Base-by-base conservation (phyloP, 768 basidiomycete genomes). In the Pulveroboletus sp. region DNA sequence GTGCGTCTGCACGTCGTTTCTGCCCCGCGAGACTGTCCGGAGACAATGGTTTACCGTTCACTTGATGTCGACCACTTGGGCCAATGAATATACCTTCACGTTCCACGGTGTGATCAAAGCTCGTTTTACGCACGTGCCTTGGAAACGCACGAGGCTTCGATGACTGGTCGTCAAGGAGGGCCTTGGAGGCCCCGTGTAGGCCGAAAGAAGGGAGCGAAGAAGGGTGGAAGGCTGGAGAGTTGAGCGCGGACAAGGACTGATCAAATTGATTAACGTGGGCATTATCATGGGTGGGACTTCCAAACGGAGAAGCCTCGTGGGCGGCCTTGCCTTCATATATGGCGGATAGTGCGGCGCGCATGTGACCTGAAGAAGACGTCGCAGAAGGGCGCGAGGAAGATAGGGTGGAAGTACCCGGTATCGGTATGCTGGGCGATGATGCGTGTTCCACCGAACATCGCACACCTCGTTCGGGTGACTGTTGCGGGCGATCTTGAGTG, bases 51-150 rank as follows among this genome's bases (percentile, higher is more conserved):
- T 83, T 85, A 32, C 86, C 86, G 63, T 90, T 86, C 55, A 89
- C 83, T 66, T 89, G 86, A 70, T 91, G 88, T 43, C 88, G 76
- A 49, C 85, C 85, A 57, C 77, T 77, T 43, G 81, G 68, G 37
- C 78, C 80, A 28, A 73, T 62, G 51, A 82, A 71, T 47, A 84
- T 76, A 33, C 77, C 80, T 53, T 85, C 82, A 56, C 79, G 80
- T 33, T 79, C 77, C 36, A 94, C 85, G 4, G 93, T 93, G 69
- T 93, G 93, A 68, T 96, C 93, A 66, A 93, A 95, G 69, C 90
- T 93, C 40, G 93, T 91, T 75, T 96, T 96, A 54, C 93, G 81
- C 51, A 92, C 89, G 68, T 88, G 86, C 52, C 86, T 80, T 46
- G 93, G 89, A 64, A 93, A 89, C 28, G 76, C 69, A 55, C 77